phyloP scores from a whole-genome alignment of 2,329 filamentous ascomycete species.

The Cladosporium austrohemisphaericum region DNA sequence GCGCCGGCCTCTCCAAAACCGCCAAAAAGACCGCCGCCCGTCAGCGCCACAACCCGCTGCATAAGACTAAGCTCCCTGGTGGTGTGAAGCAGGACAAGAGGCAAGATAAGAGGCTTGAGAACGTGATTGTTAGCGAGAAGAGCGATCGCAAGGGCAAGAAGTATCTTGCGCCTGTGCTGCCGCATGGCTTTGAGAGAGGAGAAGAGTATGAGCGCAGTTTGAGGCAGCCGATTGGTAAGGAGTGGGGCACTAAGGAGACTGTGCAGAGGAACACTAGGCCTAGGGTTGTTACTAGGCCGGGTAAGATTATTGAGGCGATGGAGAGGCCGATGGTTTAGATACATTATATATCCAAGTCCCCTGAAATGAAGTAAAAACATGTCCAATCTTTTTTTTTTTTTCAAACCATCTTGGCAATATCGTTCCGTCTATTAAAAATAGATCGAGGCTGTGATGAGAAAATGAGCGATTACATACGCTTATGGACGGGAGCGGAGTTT shows the following conservation, averaged over 20 bases:
- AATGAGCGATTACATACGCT: no score
- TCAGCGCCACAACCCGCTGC: conserved; percentile 50
- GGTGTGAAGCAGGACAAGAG: conserved; percentile 74
- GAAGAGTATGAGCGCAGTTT: conserved; percentile 89
- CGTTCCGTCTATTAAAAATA: no score
- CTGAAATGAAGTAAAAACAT: no score
- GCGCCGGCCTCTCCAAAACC: conserved; percentile 71
- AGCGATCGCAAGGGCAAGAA: conserved; percentile 84
- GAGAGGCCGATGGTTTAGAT: conserved; percentile 63
- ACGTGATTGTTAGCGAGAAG: conserved; percentile 92
- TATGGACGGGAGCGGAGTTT: no score
- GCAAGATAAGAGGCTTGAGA: conserved; percentile 65
- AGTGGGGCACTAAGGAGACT: conserved; percentile 95
- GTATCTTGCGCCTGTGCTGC: conserved; percentile 78
- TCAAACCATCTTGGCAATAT: no score
- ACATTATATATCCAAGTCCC: no score
- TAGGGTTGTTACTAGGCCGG: conserved; percentile 83
- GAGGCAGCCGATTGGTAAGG: conserved; percentile 80
- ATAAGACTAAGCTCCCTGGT: conserved; percentile 55
- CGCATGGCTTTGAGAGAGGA: conserved; percentile 82
- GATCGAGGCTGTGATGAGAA: no score
- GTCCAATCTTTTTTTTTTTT: no score
- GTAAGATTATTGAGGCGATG: conserved; percentile 76
- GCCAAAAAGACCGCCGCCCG: conserved; percentile 60
- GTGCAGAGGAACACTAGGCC: conserved; percentile 90